Evolutionary conservation across 106 monocot genomes (phyloP), one percentile per base, ranked within the genome.

Genomic region (Dendrobium chrysotoxum): DNA sequence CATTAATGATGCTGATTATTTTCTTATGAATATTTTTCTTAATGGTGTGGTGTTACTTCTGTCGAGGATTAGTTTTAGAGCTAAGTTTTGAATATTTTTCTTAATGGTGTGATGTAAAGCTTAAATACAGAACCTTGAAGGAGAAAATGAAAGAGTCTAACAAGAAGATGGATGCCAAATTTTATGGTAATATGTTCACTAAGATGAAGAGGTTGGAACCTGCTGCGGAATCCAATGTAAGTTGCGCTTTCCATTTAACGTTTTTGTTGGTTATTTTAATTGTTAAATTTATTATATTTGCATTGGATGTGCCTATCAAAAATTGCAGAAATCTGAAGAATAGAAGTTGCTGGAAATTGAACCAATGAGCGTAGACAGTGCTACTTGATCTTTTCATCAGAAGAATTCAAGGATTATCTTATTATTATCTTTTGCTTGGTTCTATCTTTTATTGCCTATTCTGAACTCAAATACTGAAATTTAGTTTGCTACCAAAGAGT

Each of bases 121-220:
- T 93, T 90, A 92, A 92, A 55, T 96, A 92, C 78, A 96, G 79
- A 79, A 86, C 73, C n/a, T 75, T 96, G 81, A 92, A 96, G 78
- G 96, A 96, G 83, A 96, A 92, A 81, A 79, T 92, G 82, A 92
- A 85, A 54, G 96, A 93, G 85, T 90, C 81, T 45, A 96, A 96
- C 77, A 96, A 93, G 88, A 96, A 83, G 3, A 3, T 35, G 67
- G 88, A 96, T 35, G 93, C 91, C 64, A 91, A 96, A 58, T 96
- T 93, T 40, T 96, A 93, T 44, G 88, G 92, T 39, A 96, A 96
- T 76, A 96, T 96, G 87, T 96, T 96, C 41, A 93, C 96, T 11
- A 93, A 86, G 57, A 79, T 92, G 90, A 89, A 82, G 86, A 93
- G 93, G 53, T 28, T 82, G 28, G 85, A 83, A 16, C 80, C 66